These are phyloP conservation scores for Schizophyllum amplum DNA, from an alignment of 1,284 basidiomycete genomes.

Conservation along the genomic window DNA sequence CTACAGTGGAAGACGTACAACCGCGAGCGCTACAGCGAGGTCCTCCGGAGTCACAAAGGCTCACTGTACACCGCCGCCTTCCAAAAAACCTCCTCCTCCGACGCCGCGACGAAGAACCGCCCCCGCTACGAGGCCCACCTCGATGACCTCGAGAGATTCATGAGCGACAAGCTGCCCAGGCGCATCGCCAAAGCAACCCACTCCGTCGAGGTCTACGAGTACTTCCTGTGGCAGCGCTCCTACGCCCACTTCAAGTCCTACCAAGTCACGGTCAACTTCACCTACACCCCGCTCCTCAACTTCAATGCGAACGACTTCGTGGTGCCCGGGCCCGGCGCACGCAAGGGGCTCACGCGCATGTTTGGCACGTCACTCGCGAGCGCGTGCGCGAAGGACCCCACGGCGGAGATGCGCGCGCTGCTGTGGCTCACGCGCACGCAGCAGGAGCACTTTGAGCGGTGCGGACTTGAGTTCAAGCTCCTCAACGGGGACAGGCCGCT, in stretches of 20 bases:
- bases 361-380: constrained; percentile 32
- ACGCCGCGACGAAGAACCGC: constrained; percentile 32
- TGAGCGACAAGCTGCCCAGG: constrained; percentile 37
- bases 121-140: constrained; percentile 55
- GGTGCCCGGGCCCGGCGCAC: constrained; percentile 48
- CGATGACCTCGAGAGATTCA: constrained; percentile 44
- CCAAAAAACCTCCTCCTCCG: constrained; percentile 51
- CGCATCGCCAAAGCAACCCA: constrained; percentile 34
- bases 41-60: constrained; percentile 29
- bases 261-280: constrained; percentile 48
- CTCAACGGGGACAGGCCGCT: constrained; percentile 29
- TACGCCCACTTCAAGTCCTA: constrained; percentile 56
- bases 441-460: constrained; percentile 38
- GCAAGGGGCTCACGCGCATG: constrained; percentile 44
- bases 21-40: constrained; percentile 34
- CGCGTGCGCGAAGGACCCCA: constrained; percentile 20
- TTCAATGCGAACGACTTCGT: constrained; percentile 57
- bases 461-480: constrained; percentile 40
- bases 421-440: constrained; percentile 49
- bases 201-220: constrained; percentile 47
- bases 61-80: constrained; percentile 59
- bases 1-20: constrained; percentile 45
- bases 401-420: constrained; percentile 44
- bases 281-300: constrained; percentile 45
- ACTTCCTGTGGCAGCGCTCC: constrained; percentile 45